These are phyloP conservation scores for Cudoniella acicularis DNA, from an alignment of 495 filamentous ascomycete genomes.

Conservation along the genomic window DNA sequence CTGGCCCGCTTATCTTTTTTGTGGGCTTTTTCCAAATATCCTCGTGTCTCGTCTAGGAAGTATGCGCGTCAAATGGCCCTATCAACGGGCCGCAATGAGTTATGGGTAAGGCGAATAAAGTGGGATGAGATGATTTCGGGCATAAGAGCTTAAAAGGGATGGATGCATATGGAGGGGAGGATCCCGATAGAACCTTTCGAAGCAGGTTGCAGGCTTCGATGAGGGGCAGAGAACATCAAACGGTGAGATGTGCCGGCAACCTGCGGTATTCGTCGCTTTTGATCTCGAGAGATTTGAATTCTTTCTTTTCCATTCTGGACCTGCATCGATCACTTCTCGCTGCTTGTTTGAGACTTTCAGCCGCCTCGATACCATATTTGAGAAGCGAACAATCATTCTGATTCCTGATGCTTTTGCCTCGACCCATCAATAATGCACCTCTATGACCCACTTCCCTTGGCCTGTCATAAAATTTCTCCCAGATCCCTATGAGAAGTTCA, in stretches of 20 bases:
- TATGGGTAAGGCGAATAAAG: background rate
- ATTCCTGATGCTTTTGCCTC: background rate
- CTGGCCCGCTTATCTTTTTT: background rate
- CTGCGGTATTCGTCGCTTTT: background rate
- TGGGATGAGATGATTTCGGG: conserved; percentile 8
- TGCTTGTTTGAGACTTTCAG: background rate
- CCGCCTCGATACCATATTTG: background rate
- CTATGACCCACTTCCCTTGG: background rate
- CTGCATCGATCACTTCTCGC: background rate
- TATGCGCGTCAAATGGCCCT: background rate
- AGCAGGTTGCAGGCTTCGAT: conserved; percentile 19
- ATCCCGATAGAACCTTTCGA: conserved; percentile 15
- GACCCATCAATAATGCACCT: background rate
- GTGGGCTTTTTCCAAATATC: background rate
- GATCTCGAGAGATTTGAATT: background rate
- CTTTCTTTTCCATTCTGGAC: background rate
- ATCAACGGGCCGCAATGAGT: background rate
- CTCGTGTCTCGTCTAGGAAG: conserved; percentile 1
- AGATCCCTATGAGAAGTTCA: background rate
- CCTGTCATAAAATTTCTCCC: background rate
- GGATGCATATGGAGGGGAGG: background rate
- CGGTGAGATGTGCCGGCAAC: background rate
- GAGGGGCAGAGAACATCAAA: conserved; percentile 9
- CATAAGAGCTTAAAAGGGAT: conserved; percentile 1
- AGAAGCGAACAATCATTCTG: background rate